phyloP scores from a whole-genome alignment of 108 stramenopile species.

The Pseudonitzschia multiseries region DNA sequence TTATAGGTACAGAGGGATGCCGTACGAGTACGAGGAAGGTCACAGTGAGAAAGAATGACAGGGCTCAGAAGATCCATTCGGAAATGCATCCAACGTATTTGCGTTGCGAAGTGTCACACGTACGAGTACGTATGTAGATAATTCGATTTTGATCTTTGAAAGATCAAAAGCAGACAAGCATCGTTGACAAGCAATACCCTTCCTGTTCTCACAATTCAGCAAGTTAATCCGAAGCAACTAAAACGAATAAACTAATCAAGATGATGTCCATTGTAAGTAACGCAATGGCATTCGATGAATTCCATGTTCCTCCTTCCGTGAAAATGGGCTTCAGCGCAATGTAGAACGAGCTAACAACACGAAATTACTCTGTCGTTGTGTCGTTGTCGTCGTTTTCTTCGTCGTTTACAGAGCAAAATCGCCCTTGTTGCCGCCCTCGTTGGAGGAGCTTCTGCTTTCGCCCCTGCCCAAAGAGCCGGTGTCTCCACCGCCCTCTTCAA shows the following conservation, averaged over 20 bases:
- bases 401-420: slow-evolving; percentile 38
- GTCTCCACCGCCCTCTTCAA: slow-evolving; percentile 37
- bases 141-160: slow-evolving; percentile 12
- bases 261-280: slow-evolving; percentile 5
- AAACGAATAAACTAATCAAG: not conserved
- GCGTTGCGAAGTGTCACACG: slow-evolving; percentile 6
- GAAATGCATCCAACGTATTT: not conserved
- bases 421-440: slow-evolving; percentile 52
- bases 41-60: slow-evolving; percentile 9
- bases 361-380: no score
- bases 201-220: slow-evolving; percentile 1
- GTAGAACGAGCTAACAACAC: no score
- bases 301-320: no score
- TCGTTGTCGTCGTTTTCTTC: not conserved
- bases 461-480: slow-evolving; percentile 32
- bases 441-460: slow-evolving; percentile 58
- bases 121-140: slow-evolving; percentile 1
- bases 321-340: no score
- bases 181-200: not conserved
- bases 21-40: not conserved
- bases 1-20: not conserved
- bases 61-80: not conserved
- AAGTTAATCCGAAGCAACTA: not conserved
- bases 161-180: not conserved
- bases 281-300: not conserved